phyloP scores from a whole-genome alignment of 2,329 filamentous ascomycete genomes.

The Trichoderma polysporum region DNA sequence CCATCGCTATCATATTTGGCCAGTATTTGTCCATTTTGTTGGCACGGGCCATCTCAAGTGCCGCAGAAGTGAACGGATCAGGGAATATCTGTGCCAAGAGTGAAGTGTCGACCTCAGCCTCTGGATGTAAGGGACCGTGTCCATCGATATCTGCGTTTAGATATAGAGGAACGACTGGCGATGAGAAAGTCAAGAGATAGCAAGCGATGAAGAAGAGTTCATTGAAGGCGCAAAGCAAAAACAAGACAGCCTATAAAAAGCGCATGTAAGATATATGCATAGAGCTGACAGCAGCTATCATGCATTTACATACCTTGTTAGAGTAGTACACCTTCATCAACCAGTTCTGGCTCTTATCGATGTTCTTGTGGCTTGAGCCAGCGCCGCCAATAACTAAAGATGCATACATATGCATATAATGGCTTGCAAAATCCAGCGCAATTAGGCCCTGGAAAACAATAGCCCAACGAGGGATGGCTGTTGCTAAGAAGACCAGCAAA shows the following conservation, averaged over 20 bases:
- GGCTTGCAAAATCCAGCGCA: conserved; percentile 84
- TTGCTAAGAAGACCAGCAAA: conserved; percentile 86
- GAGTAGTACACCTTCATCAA: conserved; percentile 93
- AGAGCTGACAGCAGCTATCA: background rate
- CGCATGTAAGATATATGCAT: conserved; percentile 18
- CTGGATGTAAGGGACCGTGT: conserved; percentile 50
- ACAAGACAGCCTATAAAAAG: conserved; percentile 70
- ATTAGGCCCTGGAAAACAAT: conserved; percentile 93
- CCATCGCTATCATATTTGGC: conserved; percentile 67
- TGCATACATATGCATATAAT: conserved; percentile 98
- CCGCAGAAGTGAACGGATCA: conserved; percentile 85
- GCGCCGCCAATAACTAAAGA: conserved; percentile 72
- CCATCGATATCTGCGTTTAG: conserved; percentile 61
- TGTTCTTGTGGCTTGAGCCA: conserved; percentile 82
- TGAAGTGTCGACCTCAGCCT: conserved; percentile 66
- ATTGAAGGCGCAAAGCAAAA: conserved; percentile 83
- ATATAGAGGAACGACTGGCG: conserved; percentile 78
- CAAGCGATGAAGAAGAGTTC: conserved; percentile 96
- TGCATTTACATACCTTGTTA: conserved; percentile 70
- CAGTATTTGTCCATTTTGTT: conserved; percentile 80
- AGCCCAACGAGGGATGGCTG: conserved; percentile 90
- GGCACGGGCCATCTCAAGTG: conserved; percentile 84
- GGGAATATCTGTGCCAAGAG: conserved; percentile 73
- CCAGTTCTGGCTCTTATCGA: conserved; percentile 81
- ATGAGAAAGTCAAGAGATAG: conserved; percentile 94